A percentile compares a stretch with the other conserved stretches of the same genome.
Evolutionary conservation across 768 basidiomycete genomes (phyloP).

Genomic region (Termitomyces sp.): DNA sequence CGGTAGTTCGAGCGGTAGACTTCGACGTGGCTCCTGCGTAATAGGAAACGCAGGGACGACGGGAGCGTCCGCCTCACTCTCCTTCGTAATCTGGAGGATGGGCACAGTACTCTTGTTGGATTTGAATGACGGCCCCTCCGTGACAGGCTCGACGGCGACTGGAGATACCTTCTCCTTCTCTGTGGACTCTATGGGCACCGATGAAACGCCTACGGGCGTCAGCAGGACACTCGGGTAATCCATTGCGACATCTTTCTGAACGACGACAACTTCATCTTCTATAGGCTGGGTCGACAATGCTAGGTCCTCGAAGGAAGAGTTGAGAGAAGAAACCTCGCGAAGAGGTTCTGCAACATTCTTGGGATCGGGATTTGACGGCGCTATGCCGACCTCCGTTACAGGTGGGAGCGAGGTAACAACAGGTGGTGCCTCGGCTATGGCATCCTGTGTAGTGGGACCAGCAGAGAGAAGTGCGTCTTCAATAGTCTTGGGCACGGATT

Average conservation of each 20-base stretch:
- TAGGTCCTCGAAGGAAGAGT: conserved; percentile 9
- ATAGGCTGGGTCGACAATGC: background rate
- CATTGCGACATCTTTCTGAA: background rate
- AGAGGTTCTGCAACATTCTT: background rate
- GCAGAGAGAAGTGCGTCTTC: background rate
- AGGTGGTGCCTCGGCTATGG: background rate
- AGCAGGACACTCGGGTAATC: background rate
- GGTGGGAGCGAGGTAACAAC: background rate
- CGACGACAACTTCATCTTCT: background rate
- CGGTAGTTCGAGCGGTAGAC: background rate
- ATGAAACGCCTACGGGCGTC: background rate
- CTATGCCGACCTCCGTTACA: background rate
- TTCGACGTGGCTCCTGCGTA: background rate
- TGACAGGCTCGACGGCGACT: background rate
- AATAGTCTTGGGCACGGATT: background rate
- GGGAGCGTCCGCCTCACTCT: background rate
- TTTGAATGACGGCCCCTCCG: background rate
- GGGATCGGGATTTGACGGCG: background rate
- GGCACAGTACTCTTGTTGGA: background rate
- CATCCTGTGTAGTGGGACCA: background rate
- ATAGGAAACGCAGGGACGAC: background rate
- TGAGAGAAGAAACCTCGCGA: conserved; percentile 4
- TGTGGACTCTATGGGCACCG: background rate
- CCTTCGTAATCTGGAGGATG: background rate
- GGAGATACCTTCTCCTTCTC: background rate